Percentiles rank a stretch among this genome's conserved stretches.
These are phyloP conservation scores for Stevia rebaudiana DNA, from an alignment of 140 eudicot species.

Conservation along the genomic window DNA sequence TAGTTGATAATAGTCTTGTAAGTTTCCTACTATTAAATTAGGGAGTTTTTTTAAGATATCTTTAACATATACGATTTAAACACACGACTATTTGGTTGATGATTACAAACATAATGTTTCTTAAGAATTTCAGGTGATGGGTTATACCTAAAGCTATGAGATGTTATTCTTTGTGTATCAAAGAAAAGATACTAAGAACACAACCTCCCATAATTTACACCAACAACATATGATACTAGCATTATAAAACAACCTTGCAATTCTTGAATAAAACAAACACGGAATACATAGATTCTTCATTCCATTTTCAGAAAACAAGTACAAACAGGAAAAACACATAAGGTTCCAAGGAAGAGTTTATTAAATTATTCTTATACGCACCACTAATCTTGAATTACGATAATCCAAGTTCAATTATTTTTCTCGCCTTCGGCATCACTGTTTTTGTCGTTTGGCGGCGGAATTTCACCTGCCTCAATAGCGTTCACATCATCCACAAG, in stretches of 20 bases:
- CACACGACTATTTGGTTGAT: too few species aligned
- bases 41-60: too few species aligned
- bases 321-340: not conserved
- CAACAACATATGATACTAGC: not conserved
- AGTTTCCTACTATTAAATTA: too few species aligned
- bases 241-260: not conserved
- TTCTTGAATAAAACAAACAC: not conserved
- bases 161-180: not conserved
- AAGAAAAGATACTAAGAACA: not conserved
- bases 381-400: not conserved
- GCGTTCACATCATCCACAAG: conserved; percentile 48
- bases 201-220: not conserved
- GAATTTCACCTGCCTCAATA: conserved; percentile 54
- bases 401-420: not conserved
- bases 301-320: not conserved
- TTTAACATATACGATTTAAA: too few species aligned
- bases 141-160: too few species aligned
- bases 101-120: too few species aligned
- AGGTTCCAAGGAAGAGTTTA: not conserved
- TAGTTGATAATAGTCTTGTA: too few species aligned
- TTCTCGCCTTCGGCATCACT: not conserved
- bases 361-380: not conserved
- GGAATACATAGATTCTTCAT: not conserved
- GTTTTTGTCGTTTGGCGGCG: conserved; percentile 46
- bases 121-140: too few species aligned